These are phyloP conservation scores for Didymella pinodella DNA, from an alignment of 2,329 filamentous ascomycete species.

Conservation along the genomic window DNA sequence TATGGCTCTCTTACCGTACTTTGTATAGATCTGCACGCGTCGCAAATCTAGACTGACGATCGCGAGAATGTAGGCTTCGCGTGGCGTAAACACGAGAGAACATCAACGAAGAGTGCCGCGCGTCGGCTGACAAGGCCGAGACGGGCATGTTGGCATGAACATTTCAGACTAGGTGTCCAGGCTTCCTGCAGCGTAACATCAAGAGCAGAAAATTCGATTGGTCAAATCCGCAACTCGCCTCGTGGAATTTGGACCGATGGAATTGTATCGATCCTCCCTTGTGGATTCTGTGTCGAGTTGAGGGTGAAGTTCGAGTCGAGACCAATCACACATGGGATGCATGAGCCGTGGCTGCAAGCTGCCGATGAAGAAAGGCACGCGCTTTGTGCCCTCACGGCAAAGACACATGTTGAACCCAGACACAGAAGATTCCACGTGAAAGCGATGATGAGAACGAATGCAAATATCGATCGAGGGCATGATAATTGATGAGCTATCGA, in stretches of 20 bases:
- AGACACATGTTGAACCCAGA: not conserved
- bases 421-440: not conserved
- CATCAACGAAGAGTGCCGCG: not conserved
- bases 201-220: not conserved
- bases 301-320: not conserved
- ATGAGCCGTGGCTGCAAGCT: not conserved
- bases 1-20: not conserved
- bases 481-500: not conserved
- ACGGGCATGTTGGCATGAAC: not conserved
- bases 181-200: not conserved
- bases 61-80: not conserved
- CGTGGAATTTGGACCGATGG: not conserved
- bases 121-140: not conserved
- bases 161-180: not conserved
- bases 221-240: not conserved
- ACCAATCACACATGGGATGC: not conserved
- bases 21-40: not conserved
- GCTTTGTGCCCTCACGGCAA: not conserved
- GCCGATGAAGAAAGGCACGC: not conserved
- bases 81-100: not conserved
- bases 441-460: not conserved
- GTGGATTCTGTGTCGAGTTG: not conserved
- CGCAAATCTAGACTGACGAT: not conserved
- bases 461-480: not conserved
- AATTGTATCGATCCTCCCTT: not conserved